These are phyloP conservation scores for Prunus mongolica DNA, from an alignment of 306 rosid genomes.

Conservation along the genomic window DNA sequence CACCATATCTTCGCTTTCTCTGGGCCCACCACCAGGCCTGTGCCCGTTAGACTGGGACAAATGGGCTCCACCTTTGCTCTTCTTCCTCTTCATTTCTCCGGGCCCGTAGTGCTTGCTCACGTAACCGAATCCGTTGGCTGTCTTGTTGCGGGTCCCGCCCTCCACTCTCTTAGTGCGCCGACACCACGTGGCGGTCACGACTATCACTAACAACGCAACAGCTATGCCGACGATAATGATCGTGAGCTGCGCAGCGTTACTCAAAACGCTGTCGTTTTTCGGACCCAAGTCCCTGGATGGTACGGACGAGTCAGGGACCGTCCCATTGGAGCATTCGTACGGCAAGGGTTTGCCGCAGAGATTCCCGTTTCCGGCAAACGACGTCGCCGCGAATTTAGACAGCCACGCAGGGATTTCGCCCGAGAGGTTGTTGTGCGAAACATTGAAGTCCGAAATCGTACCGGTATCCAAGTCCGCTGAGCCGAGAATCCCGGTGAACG, in stretches of 20 bases:
- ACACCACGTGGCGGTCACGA: not conserved
- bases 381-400: not conserved
- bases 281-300: too few species aligned
- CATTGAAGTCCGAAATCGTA: slow-evolving; percentile 17
- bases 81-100: not conserved
- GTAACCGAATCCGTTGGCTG: not conserved
- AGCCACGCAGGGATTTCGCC: slow-evolving; percentile 20
- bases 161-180: not conserved
- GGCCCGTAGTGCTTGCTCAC: not conserved
- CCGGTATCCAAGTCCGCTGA: not conserved
- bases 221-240: not conserved
- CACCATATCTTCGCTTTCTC: slow-evolving; percentile 4
- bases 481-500: slow-evolving; percentile 12
- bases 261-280: not conserved
- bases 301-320: not conserved
- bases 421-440: slow-evolving; percentile 22
- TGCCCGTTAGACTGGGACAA: not conserved
- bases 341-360: slow-evolving; percentile 28
- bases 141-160: not conserved
- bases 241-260: not conserved
- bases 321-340: slow-evolving; percentile 5
- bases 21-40: slow-evolving; percentile 1
- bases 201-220: not conserved
- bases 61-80: not conserved
- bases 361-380: slow-evolving; percentile 8